Percentiles rank a stretch among this genome's conserved stretches.
Evolutionary conservation across 2,329 filamentous ascomycete genomes (phyloP).

Genomic region (Claviceps fusiformis): DNA sequence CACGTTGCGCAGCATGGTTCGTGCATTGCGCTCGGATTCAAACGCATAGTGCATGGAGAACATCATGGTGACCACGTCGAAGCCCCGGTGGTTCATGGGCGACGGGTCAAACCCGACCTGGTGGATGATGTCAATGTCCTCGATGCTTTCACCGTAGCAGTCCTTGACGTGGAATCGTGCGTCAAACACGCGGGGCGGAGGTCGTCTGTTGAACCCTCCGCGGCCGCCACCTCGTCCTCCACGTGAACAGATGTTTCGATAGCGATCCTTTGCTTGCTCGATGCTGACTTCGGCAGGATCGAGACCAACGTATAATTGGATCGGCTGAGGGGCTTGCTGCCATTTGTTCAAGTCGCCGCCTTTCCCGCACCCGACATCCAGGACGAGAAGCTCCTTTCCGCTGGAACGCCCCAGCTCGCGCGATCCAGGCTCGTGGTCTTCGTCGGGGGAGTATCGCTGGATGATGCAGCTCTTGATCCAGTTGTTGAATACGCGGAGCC

Average conservation of each 20-base stretch:
- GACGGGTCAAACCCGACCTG: constrained; percentile 79
- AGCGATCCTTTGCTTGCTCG: constrained; percentile 76
- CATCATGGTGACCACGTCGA: constrained; percentile 98
- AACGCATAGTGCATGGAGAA: constrained; percentile 99
- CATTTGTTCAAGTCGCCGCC: constrained; percentile 92
- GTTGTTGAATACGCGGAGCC: constrained; percentile 89
- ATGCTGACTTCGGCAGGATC: constrained; percentile 91
- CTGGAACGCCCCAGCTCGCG: constrained; percentile 36
- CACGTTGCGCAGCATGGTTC: constrained; percentile 87
- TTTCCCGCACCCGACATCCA: constrained; percentile 95
- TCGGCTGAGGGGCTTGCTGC: constrained; percentile 81
- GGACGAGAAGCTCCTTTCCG: constrained; percentile 56
- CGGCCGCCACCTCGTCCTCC: constrained; percentile 44
- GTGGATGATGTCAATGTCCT: constrained; percentile 65
- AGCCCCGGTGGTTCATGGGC: constrained; percentile 62
- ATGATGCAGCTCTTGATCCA: constrained; percentile 98
- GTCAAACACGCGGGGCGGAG: constrained; percentile 54
- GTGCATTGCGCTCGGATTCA: constrained; percentile 78
- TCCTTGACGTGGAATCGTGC: constrained; percentile 84
- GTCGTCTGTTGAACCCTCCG: constrained; percentile 33
- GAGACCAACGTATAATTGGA: constrained; percentile 87
- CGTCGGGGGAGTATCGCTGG: constrained; percentile 82
- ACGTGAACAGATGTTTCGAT: constrained; percentile 54
- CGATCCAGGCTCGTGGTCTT: constrained; percentile 53
- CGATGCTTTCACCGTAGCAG: constrained; percentile 76